Percentiles rank a stretch among this genome's conserved stretches.
These are phyloP conservation scores for Kwoniella botswanensis DNA, from an alignment of 768 basidiomycete species.

Conservation along the genomic window DNA sequence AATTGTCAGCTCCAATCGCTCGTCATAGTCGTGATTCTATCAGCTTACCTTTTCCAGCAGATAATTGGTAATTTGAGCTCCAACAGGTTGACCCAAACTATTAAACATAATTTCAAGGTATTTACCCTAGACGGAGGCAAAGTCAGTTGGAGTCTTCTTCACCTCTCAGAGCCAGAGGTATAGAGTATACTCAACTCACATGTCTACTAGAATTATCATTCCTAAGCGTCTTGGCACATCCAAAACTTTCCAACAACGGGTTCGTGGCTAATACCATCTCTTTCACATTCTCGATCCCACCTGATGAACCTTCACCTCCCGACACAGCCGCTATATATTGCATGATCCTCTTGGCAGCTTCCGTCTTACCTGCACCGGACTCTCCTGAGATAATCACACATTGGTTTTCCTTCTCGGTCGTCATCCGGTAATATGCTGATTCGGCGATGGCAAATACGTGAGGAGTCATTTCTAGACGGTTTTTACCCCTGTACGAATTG, in stretches of 20 bases:
- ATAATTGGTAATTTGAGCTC: slow-evolving; percentile 98
- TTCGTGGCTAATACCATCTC: slow-evolving; percentile 99
- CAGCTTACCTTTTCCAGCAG: slow-evolving; percentile 88
- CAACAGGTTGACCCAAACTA: slow-evolving; percentile 84
- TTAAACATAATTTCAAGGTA: slow-evolving; percentile 99
- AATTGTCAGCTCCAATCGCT: slow-evolving; percentile 15
- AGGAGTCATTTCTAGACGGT: slow-evolving; percentile 94
- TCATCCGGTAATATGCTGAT: slow-evolving; percentile 98
- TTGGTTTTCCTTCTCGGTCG: slow-evolving; percentile 98
- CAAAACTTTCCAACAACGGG: slow-evolving; percentile 94
- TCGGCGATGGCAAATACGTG: slow-evolving; percentile 98
- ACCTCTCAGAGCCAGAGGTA: neutral
- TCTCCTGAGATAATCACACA: slow-evolving; percentile 99
- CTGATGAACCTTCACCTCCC: slow-evolving; percentile 63
- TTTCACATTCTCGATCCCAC: slow-evolving; percentile 96
- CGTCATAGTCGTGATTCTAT: neutral
- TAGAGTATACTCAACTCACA: slow-evolving; percentile 64
- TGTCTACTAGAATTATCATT: slow-evolving; percentile 99
- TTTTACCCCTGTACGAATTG: slow-evolving; percentile 89
- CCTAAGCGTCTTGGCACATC: slow-evolving; percentile 96
- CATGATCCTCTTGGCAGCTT: slow-evolving; percentile 99
- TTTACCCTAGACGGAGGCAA: slow-evolving; percentile 71
- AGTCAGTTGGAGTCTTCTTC: neutral
- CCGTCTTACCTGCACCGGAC: slow-evolving; percentile 98
- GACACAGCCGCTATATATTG: slow-evolving; percentile 98